Evolutionary conservation across 352 stramenopile species (phyloP).

Genomic region (Pythium rhizo-oryzae): DNA sequence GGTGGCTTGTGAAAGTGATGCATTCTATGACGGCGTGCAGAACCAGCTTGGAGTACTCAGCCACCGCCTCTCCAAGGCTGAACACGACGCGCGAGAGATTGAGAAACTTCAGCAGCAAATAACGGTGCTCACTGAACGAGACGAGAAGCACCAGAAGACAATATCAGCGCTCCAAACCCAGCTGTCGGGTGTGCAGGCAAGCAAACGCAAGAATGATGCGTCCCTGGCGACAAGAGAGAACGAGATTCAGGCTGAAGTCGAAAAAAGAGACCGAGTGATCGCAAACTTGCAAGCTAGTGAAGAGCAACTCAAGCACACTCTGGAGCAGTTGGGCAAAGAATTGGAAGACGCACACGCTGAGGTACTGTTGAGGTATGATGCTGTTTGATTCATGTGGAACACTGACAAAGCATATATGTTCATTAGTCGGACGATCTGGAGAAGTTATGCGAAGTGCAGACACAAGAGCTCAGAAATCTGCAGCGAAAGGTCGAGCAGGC

Average conservation of each 20-base stretch:
- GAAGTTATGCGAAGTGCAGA: conserved; percentile 37
- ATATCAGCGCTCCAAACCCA: conserved; percentile 33
- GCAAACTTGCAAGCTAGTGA: conserved; percentile 32
- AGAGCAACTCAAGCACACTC: conserved; percentile 37
- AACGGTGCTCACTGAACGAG: background rate
- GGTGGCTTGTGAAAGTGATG: background rate
- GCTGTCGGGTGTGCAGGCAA: conserved; percentile 28
- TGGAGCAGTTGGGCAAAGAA: conserved; percentile 49
- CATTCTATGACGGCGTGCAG: conserved; percentile 12
- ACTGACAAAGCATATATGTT: background rate
- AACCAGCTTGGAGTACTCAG: conserved; percentile 15
- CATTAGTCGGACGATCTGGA: conserved; percentile 46
- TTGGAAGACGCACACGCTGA: conserved; percentile 57
- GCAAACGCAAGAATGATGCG: conserved; percentile 30
- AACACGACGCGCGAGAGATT: conserved; percentile 12
- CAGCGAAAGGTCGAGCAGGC: conserved; percentile 34
- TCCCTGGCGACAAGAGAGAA: conserved; percentile 31
- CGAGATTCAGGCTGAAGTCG: conserved; percentile 31
- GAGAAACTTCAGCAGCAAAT: conserved; percentile 15
- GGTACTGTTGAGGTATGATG: conserved; percentile 25
- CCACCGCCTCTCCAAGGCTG: conserved; percentile 23
- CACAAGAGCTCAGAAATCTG: conserved; percentile 39
- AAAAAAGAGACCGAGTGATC: conserved; percentile 37
- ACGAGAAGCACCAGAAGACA: conserved; percentile 26
- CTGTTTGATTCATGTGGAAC: no score